Evolutionary conservation across 305 asterid species (phyloP), one percentile per base, ranked within the genome.

Genomic region (Rubia balearica): DNA sequence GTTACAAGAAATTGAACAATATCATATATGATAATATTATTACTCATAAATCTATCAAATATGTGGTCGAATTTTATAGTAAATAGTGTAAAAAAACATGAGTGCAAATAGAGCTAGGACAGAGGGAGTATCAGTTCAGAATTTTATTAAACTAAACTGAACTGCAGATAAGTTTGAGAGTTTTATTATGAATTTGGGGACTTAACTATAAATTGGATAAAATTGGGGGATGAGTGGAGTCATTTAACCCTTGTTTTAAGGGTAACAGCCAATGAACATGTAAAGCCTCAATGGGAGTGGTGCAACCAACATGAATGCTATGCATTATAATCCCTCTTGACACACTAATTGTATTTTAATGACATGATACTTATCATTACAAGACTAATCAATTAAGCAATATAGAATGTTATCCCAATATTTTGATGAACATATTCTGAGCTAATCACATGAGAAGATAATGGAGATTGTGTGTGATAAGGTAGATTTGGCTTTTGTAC

Each of bases 401-500:
- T 70, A 40, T 24, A 41, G 16, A 65, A 70, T 61, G 73, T 71
- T 70, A 74, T 78, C 73, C 22, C 68, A 59, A 49, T 60, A 42
- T 74, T 66, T 51, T 74, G 46, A 55, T 56, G 66, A 76, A 68
- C 61, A 65, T 53, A 21, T 40, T 74, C 66, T 75, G 72, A 78
- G 74, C 74, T 71, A 71, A 71, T 68, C 21, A 71, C 48, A 59
- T 71, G 21, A 30, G 17, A 8, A 38, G 65, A 69, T 74, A 74
- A 67, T 79, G 77, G 75, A 61, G 72, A 61, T 71, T 55, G 27
- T 75, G 60, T 71, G 70, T 57, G 63, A 71, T 75, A 53, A 56
- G 62, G 61, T 71, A 53, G 36, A 63, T 60, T 43, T 62, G 70
- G 53, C 64, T 61, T 13, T 60, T 13, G 36, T 64, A 19, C 51